Base-by-base conservation (phyloP, 345 rosid genomes). In the Trapa bicornis region DNA sequence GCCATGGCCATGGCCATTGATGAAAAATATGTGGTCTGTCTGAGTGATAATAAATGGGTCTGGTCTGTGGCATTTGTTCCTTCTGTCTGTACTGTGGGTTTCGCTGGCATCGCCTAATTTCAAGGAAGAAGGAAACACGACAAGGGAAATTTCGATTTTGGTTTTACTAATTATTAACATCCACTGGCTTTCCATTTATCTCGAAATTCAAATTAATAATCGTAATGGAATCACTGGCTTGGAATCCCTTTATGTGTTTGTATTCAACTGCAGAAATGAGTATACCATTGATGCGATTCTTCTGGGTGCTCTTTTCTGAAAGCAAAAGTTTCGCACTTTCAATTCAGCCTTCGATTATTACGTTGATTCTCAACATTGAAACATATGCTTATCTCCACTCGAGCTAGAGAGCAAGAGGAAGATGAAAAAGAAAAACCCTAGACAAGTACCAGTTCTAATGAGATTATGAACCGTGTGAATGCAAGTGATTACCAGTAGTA, bases 221-320 rank as follows among this genome's bases (percentile, higher is more conserved):
- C 29, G 29, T 22, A 22, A 22, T 22, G 29, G 29, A 22, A 22
- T 22, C 29, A 22, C 29, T 22, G 29, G 29, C 10, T 54, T n/a
- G n/a, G 6, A 54, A 2, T 35, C 5, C 33, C 8, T 58, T 35
- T 58, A 15, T 58, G 8, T 13, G 2, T 58, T 33, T 11, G 13
- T 32, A 58, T 58, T 58, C 63, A 58, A 58, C 37, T 35, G 37
- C 17, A n/a, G 35, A 39, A 45, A 65, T 68, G 66, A 69, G 67
- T 61, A 45, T 69, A 43, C 71, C 67, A 37, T 47, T 66, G 77
- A 74, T 78, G 72, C 69, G 80, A 80, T 70, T 78, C 80, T 67
- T 82, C 76, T 75, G 42, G 77, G 82, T 62, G 64, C 67, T 74
- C 74, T 75, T 37, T 74, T 75, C 72, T 41, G 52, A 71, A 77